phyloP scores from a whole-genome alignment of 169 alveolate species.

The Eimeria maxima region DNA sequence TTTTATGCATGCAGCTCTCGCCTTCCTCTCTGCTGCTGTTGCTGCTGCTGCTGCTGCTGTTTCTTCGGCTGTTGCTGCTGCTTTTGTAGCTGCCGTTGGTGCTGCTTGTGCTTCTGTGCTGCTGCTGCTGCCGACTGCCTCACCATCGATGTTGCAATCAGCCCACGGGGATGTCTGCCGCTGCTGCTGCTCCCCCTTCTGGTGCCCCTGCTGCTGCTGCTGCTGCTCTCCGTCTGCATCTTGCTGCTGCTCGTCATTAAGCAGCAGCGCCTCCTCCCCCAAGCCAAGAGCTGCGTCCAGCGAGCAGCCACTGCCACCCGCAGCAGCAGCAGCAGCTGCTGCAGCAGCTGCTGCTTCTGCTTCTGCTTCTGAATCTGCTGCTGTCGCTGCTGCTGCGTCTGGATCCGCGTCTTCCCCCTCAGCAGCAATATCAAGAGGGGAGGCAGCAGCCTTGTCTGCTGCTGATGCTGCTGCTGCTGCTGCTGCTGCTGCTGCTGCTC shows the following conservation, averaged over 20 bases:
- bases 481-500: not conserved
- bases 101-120: conserved; percentile 30
- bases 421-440: not conserved
- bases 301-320: not conserved
- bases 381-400: too few relatives aligned
- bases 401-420: not conserved
- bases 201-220: not conserved
- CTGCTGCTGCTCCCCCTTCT: not conserved
- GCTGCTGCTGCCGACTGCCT: conserved; percentile 33
- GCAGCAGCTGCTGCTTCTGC: not conserved
- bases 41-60: not conserved
- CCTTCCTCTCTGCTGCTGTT: conserved; percentile 49
- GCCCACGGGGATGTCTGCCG: not conserved
- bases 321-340: conserved; percentile 34
- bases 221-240: not conserved
- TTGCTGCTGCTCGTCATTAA: not conserved
- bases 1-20: conserved; percentile 1
- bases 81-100: not conserved
- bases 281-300: conserved; percentile 41
- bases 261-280: not conserved
- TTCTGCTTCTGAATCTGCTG: too few relatives aligned
- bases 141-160: not conserved
- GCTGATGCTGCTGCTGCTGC: not conserved
- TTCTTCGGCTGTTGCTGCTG: too few relatives aligned
- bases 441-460: not conserved